These are phyloP conservation scores for Diversispora eburnea DNA, from an alignment of 192 early-diverging fungal genomes.

Conservation along the genomic window DNA sequence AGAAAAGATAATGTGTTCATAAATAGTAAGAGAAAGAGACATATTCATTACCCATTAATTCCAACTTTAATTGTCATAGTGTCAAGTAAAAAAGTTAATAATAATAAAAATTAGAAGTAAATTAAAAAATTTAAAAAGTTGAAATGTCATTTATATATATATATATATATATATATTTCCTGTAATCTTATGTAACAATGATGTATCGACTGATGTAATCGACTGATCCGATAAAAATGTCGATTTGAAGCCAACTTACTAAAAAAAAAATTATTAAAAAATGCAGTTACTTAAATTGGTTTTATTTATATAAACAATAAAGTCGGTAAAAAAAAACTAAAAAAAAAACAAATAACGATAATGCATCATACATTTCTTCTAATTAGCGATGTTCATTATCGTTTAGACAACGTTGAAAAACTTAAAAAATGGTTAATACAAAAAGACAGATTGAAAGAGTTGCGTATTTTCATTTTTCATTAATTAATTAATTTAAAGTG, in stretches of 20 bases:
- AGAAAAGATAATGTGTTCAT: neutral
- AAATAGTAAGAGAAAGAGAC: neutral
- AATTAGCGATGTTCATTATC: constrained; percentile 19
- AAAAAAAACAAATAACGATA: neutral
- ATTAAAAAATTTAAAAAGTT: constrained; percentile 1
- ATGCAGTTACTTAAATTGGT: neutral
- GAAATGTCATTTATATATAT: neutral
- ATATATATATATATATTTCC: neutral
- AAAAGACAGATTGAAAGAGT: constrained; percentile 14
- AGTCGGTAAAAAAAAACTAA: neutral
- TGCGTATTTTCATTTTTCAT: neutral
- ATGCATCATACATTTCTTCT: constrained; percentile 23
- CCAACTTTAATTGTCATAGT: constrained; percentile 45
- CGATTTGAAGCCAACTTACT: too few species aligned
- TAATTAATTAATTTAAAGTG: neutral
- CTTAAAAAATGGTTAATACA: constrained; percentile 16
- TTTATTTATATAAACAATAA: neutral
- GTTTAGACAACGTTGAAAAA: constrained; percentile 17
- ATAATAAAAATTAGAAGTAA: neutral
- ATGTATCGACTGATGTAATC: too few species aligned
- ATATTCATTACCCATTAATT: constrained; percentile 54
- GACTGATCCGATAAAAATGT: too few species aligned
- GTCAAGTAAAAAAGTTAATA: neutral
- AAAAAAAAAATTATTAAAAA: too few species aligned
- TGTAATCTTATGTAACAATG: too few species aligned